Conservation (phyloP, 768 basidiomycete genomes). For the Boletus rubropictus region DNA sequence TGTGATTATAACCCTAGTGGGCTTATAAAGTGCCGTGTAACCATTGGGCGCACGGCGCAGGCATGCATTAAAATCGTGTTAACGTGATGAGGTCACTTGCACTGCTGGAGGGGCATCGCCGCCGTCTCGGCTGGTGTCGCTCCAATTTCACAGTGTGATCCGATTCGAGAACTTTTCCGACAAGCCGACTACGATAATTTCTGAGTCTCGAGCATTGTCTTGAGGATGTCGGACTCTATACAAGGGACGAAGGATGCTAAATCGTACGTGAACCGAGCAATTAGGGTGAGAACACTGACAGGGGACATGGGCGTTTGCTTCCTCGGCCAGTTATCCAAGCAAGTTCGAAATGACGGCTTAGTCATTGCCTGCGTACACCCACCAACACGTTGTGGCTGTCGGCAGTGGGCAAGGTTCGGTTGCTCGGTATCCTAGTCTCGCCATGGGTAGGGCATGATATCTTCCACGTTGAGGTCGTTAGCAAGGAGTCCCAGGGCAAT, state of each 20-base stretch:
- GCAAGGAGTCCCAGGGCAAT: neutral
- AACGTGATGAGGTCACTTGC: slow-evolving; percentile 25
- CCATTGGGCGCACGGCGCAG: slow-evolving; percentile 15
- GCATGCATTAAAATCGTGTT: slow-evolving; percentile 33
- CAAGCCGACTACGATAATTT: neutral
- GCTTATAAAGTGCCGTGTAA: slow-evolving; percentile 26
- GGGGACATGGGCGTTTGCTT: slow-evolving; percentile 2
- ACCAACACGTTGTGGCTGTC: neutral
- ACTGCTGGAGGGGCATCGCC: slow-evolving; percentile 18
- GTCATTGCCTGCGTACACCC: neutral
- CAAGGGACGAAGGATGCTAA: slow-evolving; percentile 5
- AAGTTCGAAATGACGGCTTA: neutral
- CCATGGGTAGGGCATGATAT: neutral
- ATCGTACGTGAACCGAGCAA: neutral
- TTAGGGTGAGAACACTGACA: neutral
- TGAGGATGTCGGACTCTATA: slow-evolving; percentile 1
- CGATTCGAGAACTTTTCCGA: slow-evolving; percentile 7
- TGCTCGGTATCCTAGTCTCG: neutral
- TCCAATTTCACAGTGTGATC: slow-evolving; percentile 1
- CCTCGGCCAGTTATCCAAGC: slow-evolving; percentile 1
- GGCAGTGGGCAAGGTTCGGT: neutral
- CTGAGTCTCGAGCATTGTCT: neutral
- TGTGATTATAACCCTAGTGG: slow-evolving; percentile 13
- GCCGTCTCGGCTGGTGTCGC: slow-evolving; percentile 14
- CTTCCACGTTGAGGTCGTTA: neutral